Evolutionary conservation across 1,284 basidiomycete species (phyloP), one percentile per base, ranked within the genome.

Genomic region (Moesziomyces sp.): DNA sequence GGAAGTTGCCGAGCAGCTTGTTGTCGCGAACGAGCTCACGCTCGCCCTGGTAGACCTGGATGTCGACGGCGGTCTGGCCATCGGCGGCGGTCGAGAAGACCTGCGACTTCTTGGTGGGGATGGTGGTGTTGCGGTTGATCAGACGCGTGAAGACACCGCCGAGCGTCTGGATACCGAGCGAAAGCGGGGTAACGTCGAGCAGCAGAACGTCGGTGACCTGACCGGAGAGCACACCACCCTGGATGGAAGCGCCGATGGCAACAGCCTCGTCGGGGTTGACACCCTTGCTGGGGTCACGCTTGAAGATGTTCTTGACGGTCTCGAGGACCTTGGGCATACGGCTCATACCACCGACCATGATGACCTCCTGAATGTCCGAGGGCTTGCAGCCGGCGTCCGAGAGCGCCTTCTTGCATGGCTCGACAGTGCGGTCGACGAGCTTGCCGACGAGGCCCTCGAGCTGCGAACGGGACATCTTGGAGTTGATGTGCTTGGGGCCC

Each of bases 1-100:
- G 95, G 91, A 99, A 99, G 88, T 97, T 97, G 76, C 96, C 97
- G 75, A 99, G 91, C n/a, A 98, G 87, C 88, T 98, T 98, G 91
- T 99, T 98, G 88, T 99, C 95, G 57, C 92, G 88, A 58, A 94
- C 93, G 77, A 98, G 90, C 86, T 97, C 94, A 88, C 96, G 94
- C 88, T 98, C 97, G 84, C 96, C 96, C 87, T 98, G 94, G 88
- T 90, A 97, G 80, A 97, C 93, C 89, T 97, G 84, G 82, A 86
- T 74, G 91, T 96, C 87, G 96, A 97, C 80, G 43, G 72, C 93
- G 91, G 78, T 97, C 93, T 64, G 93, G 46, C 85, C 85, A 51
- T 86, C 85, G 52, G 85, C 96, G 49, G 96, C 96, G 23, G 97
- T 99, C 21, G 96, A 98, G 89, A 98, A 99, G 58, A 92, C 92